A percentile compares a stretch with the other conserved stretches of the same genome.
phyloP scores from a whole-genome alignment of 352 stramenopile genomes.

The Pythium phragmitis region DNA sequence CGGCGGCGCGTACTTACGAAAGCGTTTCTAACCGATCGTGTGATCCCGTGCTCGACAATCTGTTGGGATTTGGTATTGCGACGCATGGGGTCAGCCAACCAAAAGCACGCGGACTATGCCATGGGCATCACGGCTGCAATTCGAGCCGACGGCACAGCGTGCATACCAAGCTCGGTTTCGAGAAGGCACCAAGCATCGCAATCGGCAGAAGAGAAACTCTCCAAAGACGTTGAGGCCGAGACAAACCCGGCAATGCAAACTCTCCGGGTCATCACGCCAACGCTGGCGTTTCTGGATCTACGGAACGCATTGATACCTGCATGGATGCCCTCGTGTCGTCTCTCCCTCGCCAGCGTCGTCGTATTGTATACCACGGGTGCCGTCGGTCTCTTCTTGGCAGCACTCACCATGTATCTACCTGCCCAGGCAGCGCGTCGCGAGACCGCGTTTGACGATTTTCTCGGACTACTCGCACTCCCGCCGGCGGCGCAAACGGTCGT shows the following conservation, averaged over 20 bases:
- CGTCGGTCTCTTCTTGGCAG: conserved; percentile 12
- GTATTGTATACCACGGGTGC: conserved; percentile 1
- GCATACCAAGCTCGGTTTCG: neutral
- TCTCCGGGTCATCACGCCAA: conserved; percentile 8
- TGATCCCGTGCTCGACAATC: conserved; percentile 13
- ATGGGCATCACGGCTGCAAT: too few relatives aligned
- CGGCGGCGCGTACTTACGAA: conserved; percentile 11
- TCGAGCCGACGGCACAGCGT: too few relatives aligned
- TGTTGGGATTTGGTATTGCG: conserved; percentile 15
- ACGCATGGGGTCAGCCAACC: neutral
- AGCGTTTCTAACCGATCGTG: conserved; percentile 8
- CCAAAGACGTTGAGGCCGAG: too few relatives aligned
- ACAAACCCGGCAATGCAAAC: neutral
- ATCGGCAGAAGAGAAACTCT: too few relatives aligned
- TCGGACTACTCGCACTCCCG: conserved; percentile 6
- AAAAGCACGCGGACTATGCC: neutral
- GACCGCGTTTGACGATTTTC: neutral
- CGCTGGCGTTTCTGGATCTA: conserved; percentile 18
- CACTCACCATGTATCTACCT: conserved; percentile 27
- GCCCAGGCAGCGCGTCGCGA: neutral
- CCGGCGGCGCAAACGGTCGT: neutral
- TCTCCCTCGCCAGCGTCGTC: neutral
- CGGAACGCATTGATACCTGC: conserved; percentile 1
- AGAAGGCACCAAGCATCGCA: too few relatives aligned
- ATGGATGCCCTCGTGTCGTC: neutral